phyloP scores from a whole-genome alignment of 2,329 filamentous ascomycete species.

The Alternaria alternata region DNA sequence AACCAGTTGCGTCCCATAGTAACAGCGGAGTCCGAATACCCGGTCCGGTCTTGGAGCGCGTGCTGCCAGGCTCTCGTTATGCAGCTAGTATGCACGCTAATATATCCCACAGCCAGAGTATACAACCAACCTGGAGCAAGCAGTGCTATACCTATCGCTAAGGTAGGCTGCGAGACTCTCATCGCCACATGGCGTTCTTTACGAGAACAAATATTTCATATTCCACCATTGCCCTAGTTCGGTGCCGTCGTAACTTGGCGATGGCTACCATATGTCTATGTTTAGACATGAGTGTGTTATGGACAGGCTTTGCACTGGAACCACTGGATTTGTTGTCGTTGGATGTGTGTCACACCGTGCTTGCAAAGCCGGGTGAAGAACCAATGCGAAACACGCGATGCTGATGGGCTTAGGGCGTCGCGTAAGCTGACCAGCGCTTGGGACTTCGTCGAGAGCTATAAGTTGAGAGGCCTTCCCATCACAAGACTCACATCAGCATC shows the following conservation, averaged over 20 bases:
- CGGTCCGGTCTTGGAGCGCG: background rate
- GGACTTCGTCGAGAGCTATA: background rate
- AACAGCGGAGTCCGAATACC: background rate
- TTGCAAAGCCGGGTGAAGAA: too few species aligned
- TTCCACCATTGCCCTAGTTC: background rate
- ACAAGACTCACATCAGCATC: background rate
- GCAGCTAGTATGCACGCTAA: slow-evolving; percentile 4
- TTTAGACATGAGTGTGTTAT: background rate
- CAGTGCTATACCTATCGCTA: background rate
- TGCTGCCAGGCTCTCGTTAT: background rate
- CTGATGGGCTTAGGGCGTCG: background rate
- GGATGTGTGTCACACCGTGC: background rate
- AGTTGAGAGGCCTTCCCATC: background rate
- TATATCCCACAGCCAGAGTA: slow-evolving; percentile 2
- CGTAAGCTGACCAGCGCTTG: background rate
- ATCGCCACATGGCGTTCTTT: background rate
- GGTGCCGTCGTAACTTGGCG: background rate
- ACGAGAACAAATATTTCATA: background rate
- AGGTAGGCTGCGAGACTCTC: background rate
- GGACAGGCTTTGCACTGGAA: background rate
- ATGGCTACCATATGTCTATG: background rate
- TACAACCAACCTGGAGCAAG: background rate
- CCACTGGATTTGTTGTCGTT: background rate
- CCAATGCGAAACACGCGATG: background rate
- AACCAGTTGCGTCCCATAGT: background rate